Evolutionary conservation across 2,329 filamentous ascomycete species (phyloP), one percentile per base, ranked within the genome.

Genomic region (Biscogniauxia marginata): DNA sequence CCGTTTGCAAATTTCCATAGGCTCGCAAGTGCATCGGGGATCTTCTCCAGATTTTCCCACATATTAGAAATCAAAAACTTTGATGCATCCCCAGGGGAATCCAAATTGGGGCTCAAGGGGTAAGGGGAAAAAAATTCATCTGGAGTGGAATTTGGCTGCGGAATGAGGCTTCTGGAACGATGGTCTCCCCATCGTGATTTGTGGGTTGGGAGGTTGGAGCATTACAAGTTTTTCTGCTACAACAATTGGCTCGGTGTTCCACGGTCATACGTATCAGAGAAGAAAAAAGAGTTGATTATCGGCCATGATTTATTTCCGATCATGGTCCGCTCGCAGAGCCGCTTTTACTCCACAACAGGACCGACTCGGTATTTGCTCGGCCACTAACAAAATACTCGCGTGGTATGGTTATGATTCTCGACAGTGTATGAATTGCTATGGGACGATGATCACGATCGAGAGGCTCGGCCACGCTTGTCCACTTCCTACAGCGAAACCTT

Each of bases 291-390:
- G 30, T 39, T 39, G 30, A 39, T 39, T 16, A 11, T 16, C 30
- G 30, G 13, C n/a, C 30, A 39, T 39, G n/a, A 16, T 39, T 39
- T 39, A 46, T 46, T 46, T 46, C 44, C 44, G 52, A 30, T 46
- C 44, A 4, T 46, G 18, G 18, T 2, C 18, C 44, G 9, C 20
- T 46, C 23, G 58, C 59, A 63, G 64, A 65, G 57, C 63, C 65
- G 62, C 61, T 61, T 61, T 62, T 50, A 54, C 54, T 62, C 66
- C 65, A 69, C 65, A 66, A 66, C 62, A 66, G 65, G 65, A 67
- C 65, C 65, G 65, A 25, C 63, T 67, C 61, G 58, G 66, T 63
- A 62, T 55, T 64, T 63, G 58, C 55, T 65, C 57, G 60, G 60
- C 57, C 61, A 58, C 61, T 64, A 65, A 58, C 23, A 54, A 58